Base-by-base conservation (phyloP, 169 alveolate species). In the Plasmodium chabaudi region DNA sequence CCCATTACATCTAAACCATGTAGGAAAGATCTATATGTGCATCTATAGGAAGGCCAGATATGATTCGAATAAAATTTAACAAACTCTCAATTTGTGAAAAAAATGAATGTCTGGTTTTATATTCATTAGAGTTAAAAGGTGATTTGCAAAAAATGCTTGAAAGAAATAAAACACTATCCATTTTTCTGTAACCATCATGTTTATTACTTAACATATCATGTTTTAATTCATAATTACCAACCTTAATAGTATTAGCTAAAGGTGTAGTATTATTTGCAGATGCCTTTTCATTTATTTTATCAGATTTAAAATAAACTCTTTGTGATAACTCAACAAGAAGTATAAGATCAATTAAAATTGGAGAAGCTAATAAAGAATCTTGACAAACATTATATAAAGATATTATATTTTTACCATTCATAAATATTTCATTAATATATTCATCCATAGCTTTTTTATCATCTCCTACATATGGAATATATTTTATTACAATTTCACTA, bases 401-500 rank as follows among this genome's bases (percentile, higher is more conserved):
- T 63, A 96, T 94, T 21, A 97, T 96, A 88, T 96, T 93, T 63
- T 82, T 87, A 27, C 99, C 99, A 57, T 96, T 96, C 88, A 96
- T 91, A 92, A 95, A 96, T 59, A 97, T 95, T 34, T 94, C 95
- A 72, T 97, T 91, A 19, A 95, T 93, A 93, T 95, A 97, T 93
- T 97, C 99, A 92, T 96, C 98, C 72, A 97, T 91, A 69, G 99
- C 98, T 79, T 97, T 93, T 92, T 97, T 97, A 53, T 96, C 93
- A 79, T 97, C 99, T 61, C 98, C 98, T 13, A 96, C 97, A 72
- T 93, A 93, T 9, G 99, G 99, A 17, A 95, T 95, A 88, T 96
- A 97, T 89, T 95, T 96, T 67, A 97, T 97, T 4, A 97, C 97
- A 42, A 96, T 97, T 55, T 82, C 90, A 46, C 90, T 82, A 17